These are phyloP conservation scores for Russula ochroleuca DNA, from an alignment of 768 basidiomycete genomes.

Conservation along the genomic window DNA sequence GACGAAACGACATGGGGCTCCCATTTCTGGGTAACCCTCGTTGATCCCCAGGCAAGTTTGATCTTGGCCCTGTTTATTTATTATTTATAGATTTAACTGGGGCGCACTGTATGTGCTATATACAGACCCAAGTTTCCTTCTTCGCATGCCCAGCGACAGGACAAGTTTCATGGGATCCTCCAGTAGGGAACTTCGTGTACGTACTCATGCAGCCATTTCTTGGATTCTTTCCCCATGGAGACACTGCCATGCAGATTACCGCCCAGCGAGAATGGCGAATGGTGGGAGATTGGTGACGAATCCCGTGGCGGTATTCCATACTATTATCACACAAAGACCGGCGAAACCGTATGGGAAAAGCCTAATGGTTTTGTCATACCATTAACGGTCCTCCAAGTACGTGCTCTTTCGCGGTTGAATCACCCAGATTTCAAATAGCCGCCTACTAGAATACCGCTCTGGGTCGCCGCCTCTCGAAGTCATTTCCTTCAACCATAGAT, in stretches of 20 bases:
- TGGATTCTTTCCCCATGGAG: constrained; percentile 17
- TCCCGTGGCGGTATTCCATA: constrained; percentile 80
- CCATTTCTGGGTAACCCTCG: constrained; percentile 94
- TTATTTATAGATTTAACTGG: background rate
- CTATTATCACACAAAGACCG: constrained; percentile 91
- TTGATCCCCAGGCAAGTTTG: constrained; percentile 77
- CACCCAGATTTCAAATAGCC: constrained; percentile 18
- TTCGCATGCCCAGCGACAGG: constrained; percentile 93
- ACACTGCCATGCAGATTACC: constrained; percentile 55
- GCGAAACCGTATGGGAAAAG: constrained; percentile 90
- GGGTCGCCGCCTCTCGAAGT: constrained; percentile 58
- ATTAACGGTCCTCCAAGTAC: constrained; percentile 78
- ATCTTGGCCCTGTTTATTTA: constrained; percentile 11
- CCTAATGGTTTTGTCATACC: constrained; percentile 89
- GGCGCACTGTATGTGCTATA: constrained; percentile 43
- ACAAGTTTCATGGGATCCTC: constrained; percentile 90
- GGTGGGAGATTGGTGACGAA: constrained; percentile 93
- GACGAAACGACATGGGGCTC: constrained; percentile 61
- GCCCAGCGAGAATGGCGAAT: constrained; percentile 79
- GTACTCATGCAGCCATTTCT: constrained; percentile 32
- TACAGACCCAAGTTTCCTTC: constrained; percentile 56
- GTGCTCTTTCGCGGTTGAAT: constrained; percentile 13
- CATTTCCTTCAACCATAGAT: constrained; percentile 29
- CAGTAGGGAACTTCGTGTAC: constrained; percentile 83
- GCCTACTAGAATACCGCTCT: constrained; percentile 60